These are phyloP conservation scores for Xylariaceae sp. DNA, from an alignment of 2,329 filamentous ascomycete genomes.

Conservation along the genomic window DNA sequence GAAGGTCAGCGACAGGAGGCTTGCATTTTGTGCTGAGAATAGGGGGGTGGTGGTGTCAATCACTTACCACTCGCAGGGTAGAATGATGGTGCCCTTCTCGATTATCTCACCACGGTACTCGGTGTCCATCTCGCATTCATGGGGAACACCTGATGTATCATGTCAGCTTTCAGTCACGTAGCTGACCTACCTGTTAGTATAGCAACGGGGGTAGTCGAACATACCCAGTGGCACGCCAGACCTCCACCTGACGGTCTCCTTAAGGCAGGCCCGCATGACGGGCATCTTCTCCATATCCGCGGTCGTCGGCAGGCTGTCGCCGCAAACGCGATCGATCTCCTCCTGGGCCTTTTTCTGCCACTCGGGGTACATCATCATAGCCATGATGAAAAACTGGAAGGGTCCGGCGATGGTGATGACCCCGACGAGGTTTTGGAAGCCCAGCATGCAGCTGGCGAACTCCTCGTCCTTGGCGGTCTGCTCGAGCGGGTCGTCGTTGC, in stretches of 20 bases:
- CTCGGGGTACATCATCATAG: slow-evolving; percentile 44
- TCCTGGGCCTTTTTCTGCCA: slow-evolving; percentile 47
- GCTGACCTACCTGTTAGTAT: too few relatives aligned
- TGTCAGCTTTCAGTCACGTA: too few relatives aligned
- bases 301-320: slow-evolving; percentile 43
- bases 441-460: slow-evolving; percentile 43
- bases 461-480: slow-evolving; percentile 35
- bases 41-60: too few relatives aligned
- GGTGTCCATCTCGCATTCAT: slow-evolving; percentile 39
- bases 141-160: slow-evolving; percentile 35
- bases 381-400: slow-evolving; percentile 44
- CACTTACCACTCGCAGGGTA: slow-evolving; percentile 42
- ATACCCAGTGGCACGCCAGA: slow-evolving; percentile 46
- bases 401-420: slow-evolving; percentile 43
- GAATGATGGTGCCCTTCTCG: slow-evolving; percentile 39
- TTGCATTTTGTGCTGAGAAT: too few relatives aligned
- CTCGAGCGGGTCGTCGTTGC: slow-evolving; percentile 21
- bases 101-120: slow-evolving; percentile 40
- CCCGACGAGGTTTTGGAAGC: slow-evolving; percentile 43
- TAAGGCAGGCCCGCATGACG: slow-evolving; percentile 46
- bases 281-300: slow-evolving; percentile 43
- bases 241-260: slow-evolving; percentile 52
- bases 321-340: slow-evolving; percentile 50
- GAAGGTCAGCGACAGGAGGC: not conserved
- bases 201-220: not conserved